These are phyloP conservation scores for Penicillium sp. DNA, from an alignment of 2,329 filamentous ascomycete genomes.

Conservation along the genomic window DNA sequence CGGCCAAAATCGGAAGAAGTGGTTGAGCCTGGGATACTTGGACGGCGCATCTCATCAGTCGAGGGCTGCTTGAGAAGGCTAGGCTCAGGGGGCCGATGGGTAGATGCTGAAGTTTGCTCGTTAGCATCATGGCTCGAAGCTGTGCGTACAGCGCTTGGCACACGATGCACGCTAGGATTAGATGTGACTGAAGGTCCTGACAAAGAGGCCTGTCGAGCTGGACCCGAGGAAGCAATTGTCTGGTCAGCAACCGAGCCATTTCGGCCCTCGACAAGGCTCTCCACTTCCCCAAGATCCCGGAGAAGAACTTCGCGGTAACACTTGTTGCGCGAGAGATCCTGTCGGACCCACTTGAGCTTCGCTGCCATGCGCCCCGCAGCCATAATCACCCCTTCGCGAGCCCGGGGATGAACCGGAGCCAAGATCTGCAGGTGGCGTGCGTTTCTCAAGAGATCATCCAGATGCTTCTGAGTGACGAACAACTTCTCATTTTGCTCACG, in stretches of 20 bases:
- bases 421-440: constrained; percentile 84
- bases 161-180: constrained; percentile 20
- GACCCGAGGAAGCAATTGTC: constrained; percentile 10
- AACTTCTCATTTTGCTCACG: constrained; percentile 77
- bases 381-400: constrained; percentile 77
- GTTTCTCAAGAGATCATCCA: constrained; percentile 81
- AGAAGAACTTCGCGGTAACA: constrained; percentile 86
- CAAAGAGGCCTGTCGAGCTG: constrained; percentile 13
- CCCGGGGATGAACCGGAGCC: constrained; percentile 85
- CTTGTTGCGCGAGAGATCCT: constrained; percentile 87
- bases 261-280: constrained; percentile 13
- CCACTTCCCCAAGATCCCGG: constrained; percentile 79
- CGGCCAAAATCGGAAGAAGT: constrained; percentile 30
- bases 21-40: constrained; percentile 32
- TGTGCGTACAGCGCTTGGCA: constrained; percentile 23
- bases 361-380: constrained; percentile 80
- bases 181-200: constrained; percentile 20
- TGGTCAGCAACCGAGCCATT: constrained; percentile 29
- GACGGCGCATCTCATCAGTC: constrained; percentile 26
- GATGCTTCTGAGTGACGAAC: constrained; percentile 64
- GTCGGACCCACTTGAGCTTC: constrained; percentile 87
- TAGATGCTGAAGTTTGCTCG: constrained; percentile 11
- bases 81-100: constrained; percentile 16
- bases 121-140: constrained; percentile 22
- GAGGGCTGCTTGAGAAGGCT: constrained; percentile 22